phyloP scores from a whole-genome alignment of 2,329 filamentous ascomycete genomes.

The Thyridium curvatum region DNA sequence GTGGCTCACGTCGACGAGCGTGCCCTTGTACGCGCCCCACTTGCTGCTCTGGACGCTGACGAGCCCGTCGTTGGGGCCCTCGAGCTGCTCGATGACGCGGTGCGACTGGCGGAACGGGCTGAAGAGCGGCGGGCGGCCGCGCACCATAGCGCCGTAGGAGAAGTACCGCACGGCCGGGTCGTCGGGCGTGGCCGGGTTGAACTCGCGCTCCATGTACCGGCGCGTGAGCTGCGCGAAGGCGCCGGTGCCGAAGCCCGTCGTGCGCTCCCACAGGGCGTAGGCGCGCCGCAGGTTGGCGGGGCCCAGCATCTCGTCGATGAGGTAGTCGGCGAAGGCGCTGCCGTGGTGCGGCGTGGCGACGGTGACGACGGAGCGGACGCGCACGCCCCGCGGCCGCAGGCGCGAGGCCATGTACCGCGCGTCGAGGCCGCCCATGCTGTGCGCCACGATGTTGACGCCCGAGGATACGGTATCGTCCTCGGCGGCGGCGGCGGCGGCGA shows the following conservation, averaged over 20 bases:
- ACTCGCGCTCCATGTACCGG: constrained; percentile 49
- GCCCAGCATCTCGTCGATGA: constrained; percentile 40
- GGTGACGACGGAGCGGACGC: constrained; percentile 46
- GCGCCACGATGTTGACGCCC: constrained; percentile 71
- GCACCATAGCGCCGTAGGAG: constrained; percentile 51
- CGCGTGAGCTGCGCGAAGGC: constrained; percentile 57
- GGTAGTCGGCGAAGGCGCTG: constrained; percentile 48
- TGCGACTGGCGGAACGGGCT: constrained; percentile 56
- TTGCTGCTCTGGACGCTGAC: constrained; percentile 57
- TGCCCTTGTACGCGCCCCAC: constrained; percentile 61
- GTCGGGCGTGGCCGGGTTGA: constrained; percentile 53
- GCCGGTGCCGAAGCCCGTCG: constrained; percentile 48
- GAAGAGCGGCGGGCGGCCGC: constrained; percentile 47
- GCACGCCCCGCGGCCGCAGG: constrained; percentile 38
- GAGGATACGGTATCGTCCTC: too few species aligned
- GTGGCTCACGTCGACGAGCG: constrained; percentile 54
- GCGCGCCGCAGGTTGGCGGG: constrained; percentile 44
- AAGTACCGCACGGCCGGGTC: constrained; percentile 49
- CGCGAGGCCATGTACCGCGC: constrained; percentile 59
- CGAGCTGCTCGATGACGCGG: constrained; percentile 37
- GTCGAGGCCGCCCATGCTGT: constrained; percentile 63
- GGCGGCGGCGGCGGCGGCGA: constrained; percentile 32
- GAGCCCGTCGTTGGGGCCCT: constrained; percentile 61
- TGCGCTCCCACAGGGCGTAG: constrained; percentile 42
- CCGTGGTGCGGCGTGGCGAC: constrained; percentile 50